Evolutionary conservation across 2,329 filamentous ascomycete species (phyloP).

Genomic region (Ophiocordyceps australis): DNA sequence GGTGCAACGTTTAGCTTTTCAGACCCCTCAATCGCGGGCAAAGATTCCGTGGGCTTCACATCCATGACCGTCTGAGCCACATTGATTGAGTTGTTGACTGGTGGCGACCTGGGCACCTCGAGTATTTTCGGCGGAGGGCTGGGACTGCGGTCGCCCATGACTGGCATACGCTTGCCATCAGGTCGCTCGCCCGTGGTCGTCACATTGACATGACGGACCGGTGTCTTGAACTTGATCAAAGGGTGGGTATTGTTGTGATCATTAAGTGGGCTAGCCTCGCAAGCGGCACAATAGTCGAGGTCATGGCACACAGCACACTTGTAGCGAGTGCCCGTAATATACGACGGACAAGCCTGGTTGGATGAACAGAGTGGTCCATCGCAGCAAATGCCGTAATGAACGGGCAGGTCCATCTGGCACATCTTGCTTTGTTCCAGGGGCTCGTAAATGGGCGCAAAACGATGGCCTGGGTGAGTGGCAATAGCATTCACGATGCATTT

Average conservation of each 20-base stretch:
- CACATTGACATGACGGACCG: constrained; percentile 74
- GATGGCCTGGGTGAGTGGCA: constrained; percentile 62
- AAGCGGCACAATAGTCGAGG: constrained; percentile 85
- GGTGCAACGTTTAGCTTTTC: constrained; percentile 5
- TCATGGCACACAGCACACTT: constrained; percentile 96
- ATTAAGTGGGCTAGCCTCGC: constrained; percentile 75
- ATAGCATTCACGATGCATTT: constrained; percentile 51
- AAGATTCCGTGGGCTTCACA: constrained; percentile 42
- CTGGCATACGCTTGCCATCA: constrained; percentile 42
- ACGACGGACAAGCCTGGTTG: constrained; percentile 35
- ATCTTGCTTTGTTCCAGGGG: constrained; percentile 24
- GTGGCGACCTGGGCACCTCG: too few relatives aligned
- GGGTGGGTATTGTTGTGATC: constrained; percentile 91
- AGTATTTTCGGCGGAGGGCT: constrained; percentile 26
- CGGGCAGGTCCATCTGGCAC: constrained; percentile 12
- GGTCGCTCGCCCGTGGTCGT: constrained; percentile 67
- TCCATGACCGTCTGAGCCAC: constrained; percentile 56
- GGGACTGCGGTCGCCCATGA: constrained; percentile 46
- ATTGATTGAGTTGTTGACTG: too few relatives aligned
- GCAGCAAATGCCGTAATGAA: constrained; percentile 79
- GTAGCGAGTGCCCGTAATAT: constrained; percentile 78
- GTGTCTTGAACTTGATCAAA: constrained; percentile 90
- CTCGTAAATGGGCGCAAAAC: constrained; percentile 78
- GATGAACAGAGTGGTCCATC: constrained; percentile 75
- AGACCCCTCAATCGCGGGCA: constrained; percentile 2